Conservation (phyloP, 2,329 filamentous ascomycete species). For the Colletotrichum aenigma region DNA sequence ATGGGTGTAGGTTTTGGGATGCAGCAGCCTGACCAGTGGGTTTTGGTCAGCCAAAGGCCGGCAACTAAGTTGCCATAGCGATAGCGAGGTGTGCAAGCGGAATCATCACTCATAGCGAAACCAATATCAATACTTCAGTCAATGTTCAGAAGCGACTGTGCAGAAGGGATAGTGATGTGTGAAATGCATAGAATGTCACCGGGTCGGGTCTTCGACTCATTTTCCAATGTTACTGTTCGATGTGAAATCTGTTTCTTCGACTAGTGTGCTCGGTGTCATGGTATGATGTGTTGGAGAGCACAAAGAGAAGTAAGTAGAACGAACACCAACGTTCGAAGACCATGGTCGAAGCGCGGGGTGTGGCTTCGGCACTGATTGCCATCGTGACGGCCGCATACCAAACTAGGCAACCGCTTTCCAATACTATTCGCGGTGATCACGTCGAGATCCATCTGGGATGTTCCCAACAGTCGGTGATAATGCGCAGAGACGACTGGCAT, state of each 20-base stretch:
- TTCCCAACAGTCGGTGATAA: no score
- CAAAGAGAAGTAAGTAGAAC: accelerated
- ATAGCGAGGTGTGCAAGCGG: background rate
- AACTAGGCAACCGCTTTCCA: background rate
- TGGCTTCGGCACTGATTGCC: background rate
- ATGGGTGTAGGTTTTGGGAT: no score
- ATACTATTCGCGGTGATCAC: background rate
- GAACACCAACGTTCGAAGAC: background rate
- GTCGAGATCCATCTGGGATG: no score
- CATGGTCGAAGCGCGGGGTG: background rate
- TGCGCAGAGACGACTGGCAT: no score
- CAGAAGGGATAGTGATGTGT: background rate
- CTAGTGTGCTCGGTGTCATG: background rate
- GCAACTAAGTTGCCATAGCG: background rate
- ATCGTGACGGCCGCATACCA: background rate
- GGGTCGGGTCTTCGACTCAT: background rate
- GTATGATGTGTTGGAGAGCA: background rate
- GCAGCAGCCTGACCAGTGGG: background rate
- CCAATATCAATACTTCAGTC: background rate
- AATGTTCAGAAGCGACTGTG: background rate
- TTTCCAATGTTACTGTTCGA: background rate
- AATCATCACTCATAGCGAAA: background rate
- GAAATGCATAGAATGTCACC: accelerated
- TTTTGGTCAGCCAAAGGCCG: background rate
- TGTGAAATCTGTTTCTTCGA: background rate